phyloP scores from a whole-genome alignment of 225 moss, liverwort and hornwort genomes.

The Physcomitrium patens region DNA sequence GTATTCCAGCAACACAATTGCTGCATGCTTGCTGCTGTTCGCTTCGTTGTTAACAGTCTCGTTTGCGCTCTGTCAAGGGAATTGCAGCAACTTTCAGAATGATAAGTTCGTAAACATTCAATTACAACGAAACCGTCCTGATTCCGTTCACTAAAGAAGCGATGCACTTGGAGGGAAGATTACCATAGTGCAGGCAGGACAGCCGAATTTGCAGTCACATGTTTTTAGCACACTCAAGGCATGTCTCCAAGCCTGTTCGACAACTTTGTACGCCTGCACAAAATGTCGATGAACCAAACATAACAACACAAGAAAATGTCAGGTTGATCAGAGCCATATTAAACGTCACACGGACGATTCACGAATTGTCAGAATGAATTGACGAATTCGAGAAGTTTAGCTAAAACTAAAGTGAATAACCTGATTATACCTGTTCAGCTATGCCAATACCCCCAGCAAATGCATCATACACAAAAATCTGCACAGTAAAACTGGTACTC shows the following conservation, averaged over 20 bases:
- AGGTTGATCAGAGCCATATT: slow-evolving; percentile 6
- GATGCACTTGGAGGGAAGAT: neutral
- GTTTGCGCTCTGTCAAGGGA: slow-evolving; percentile 46
- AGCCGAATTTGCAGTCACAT: slow-evolving; percentile 64
- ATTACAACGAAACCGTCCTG: neutral
- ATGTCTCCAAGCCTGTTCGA: slow-evolving; percentile 55
- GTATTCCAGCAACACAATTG: slow-evolving; percentile 46
- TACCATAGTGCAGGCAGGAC: slow-evolving; percentile 66
- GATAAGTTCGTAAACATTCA: neutral
- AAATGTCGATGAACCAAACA: neutral
- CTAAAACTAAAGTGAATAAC: slow-evolving; percentile 1
- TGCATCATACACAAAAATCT: slow-evolving; percentile 72
- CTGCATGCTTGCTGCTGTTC: slow-evolving; percentile 60
- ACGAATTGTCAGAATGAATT: slow-evolving; percentile 1
- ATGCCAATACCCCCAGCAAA: slow-evolving; percentile 67
- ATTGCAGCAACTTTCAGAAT: neutral
- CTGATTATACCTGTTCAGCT: slow-evolving; percentile 49
- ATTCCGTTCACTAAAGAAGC: neutral
- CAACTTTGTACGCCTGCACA: slow-evolving; percentile 52
- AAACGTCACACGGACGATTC: neutral
- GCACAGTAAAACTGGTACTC: slow-evolving; percentile 18
- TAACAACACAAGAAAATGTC: neutral
- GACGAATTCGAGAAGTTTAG: neutral
- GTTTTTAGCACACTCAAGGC: slow-evolving; percentile 49
- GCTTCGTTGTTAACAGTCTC: slow-evolving; percentile 40